Evolutionary conservation across 179 eudicot species (phyloP), one percentile per base, ranked within the genome.

Genomic region (Patellifolia procumbens): DNA sequence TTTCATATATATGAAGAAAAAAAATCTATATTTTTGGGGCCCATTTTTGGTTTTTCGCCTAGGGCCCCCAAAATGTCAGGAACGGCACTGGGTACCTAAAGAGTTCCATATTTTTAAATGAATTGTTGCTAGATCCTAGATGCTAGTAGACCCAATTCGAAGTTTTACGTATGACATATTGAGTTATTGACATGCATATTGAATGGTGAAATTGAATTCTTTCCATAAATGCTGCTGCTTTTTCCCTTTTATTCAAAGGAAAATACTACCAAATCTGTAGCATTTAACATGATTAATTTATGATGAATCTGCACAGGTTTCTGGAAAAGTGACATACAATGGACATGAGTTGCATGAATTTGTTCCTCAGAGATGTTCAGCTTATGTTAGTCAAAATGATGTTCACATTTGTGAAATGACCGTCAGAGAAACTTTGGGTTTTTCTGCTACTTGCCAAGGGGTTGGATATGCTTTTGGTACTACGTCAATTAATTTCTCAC

Each of bases 401-500:
- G 66, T 85, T 24, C 96, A 91, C 71, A 81, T 86, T 37, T 83
- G 86, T 65, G 92, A 87, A 77, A 79, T 91, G 92, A 91, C 96
- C 64, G 96, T 91, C 0, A 82, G 92, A 81, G 96, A 91, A 89
- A 91, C 91, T 17, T 60, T 88, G 55, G 82, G 79, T 20, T 91
- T 89, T 75, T 86, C 92, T 29, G 92, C 92, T 26, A 80, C 86
- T 65, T 87, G 91, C 68, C 92, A 89, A 74, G 96, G 96, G 17
- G 80, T 86, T 72, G 92, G 96, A 39, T 67, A 75, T 12, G 79
- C 83, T 55, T 86, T 85, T 48, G 92, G 95, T 90, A 75, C 22
- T n/a, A n/a, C n/a, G n/a, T n/a, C n/a, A n/a, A n/a, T n/a, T n/a
- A n/a, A n/a, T n/a, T n/a, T n/a, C n/a, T n/a, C n/a, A n/a, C n/a